These are phyloP conservation scores for Tetrapisispora namnaoensis DNA, from an alignment of 805 yeast genomes.

Conservation along the genomic window DNA sequence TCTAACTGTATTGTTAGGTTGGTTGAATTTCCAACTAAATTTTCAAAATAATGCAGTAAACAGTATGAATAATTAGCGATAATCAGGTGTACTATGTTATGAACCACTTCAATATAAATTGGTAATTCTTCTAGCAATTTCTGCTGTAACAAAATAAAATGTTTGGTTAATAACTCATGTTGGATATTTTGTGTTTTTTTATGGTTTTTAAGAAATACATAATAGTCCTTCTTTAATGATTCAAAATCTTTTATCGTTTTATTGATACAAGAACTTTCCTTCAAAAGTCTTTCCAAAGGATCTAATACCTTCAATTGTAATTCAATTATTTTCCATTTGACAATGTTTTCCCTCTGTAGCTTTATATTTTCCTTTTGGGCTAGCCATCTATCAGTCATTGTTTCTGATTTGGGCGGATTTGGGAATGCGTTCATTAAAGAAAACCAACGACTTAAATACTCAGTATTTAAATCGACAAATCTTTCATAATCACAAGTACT, in stretches of 20 bases:
- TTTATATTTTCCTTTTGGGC: constrained; percentile 12
- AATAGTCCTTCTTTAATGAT: constrained; percentile 28
- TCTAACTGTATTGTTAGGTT: background rate
- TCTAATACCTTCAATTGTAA: constrained; percentile 22
- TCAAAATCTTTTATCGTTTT: constrained; percentile 25
- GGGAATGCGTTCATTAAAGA: constrained; percentile 19
- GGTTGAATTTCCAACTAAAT: constrained; percentile 24
- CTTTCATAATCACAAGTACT: constrained; percentile 11
- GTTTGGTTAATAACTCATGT: constrained; percentile 20
- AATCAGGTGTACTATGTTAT: constrained; percentile 9
- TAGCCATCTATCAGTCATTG: constrained; percentile 19
- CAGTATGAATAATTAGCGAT: constrained; percentile 16
- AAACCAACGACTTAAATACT: constrained; percentile 23
- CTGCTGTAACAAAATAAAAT: constrained; percentile 21
- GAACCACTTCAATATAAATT: constrained; percentile 10
- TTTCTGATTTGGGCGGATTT: background rate
- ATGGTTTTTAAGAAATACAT: constrained; percentile 19
- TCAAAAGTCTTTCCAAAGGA: constrained; percentile 21
- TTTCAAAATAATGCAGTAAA: constrained; percentile 24
- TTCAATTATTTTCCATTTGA: constrained; percentile 20
- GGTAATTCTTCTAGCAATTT: constrained; percentile 28
- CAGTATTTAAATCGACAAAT: constrained; percentile 13
- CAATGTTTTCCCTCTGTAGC: constrained; percentile 21
- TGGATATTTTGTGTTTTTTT: constrained; percentile 19
- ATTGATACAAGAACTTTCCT: constrained; percentile 19